These are phyloP conservation scores for Plectosphaerella plurivora DNA, from an alignment of 2,329 filamentous ascomycete species.

Conservation along the genomic window DNA sequence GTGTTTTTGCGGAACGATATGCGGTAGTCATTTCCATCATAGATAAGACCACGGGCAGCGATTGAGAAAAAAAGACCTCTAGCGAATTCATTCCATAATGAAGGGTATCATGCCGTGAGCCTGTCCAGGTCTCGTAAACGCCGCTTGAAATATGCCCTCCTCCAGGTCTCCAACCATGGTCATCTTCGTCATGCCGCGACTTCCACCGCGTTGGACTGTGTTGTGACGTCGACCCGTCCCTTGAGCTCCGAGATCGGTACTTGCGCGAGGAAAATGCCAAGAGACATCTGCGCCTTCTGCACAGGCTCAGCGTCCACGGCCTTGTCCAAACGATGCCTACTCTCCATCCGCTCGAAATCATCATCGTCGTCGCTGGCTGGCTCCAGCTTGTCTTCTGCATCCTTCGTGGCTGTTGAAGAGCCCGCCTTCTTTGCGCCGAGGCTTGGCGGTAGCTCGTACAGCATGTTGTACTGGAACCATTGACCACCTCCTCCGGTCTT, in stretches of 20 bases:
- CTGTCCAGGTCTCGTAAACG: no score
- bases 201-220: slow-evolving; percentile 37
- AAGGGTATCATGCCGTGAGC: no score
- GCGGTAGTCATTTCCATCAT: no score
- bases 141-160: no score
- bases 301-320: slow-evolving; percentile 43
- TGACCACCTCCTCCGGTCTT: slow-evolving; percentile 22
- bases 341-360: slow-evolving; percentile 54
- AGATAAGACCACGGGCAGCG: no score
- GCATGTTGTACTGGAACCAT: slow-evolving; percentile 55
- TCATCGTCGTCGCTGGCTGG: slow-evolving; percentile 30
- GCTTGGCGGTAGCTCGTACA: slow-evolving; percentile 41
- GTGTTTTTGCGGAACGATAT: no score
- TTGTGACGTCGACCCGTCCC: slow-evolving; percentile 37
- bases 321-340: slow-evolving; percentile 43
- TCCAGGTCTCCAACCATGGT: no score
- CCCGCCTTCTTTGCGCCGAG: slow-evolving; percentile 11
- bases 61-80: no score
- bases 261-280: slow-evolving; percentile 58
- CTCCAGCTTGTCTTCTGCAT: slow-evolving; percentile 5
- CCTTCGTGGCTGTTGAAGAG: no score
- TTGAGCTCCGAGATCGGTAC: slow-evolving; percentile 51
- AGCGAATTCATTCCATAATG: no score
- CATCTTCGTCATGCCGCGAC: no score
- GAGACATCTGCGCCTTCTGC: slow-evolving; percentile 42